Percentiles rank a stretch among this genome's conserved stretches.
These are phyloP conservation scores for Dimargaris cristalligena DNA, from an alignment of 192 early-diverging fungal species.

Conservation along the genomic window DNA sequence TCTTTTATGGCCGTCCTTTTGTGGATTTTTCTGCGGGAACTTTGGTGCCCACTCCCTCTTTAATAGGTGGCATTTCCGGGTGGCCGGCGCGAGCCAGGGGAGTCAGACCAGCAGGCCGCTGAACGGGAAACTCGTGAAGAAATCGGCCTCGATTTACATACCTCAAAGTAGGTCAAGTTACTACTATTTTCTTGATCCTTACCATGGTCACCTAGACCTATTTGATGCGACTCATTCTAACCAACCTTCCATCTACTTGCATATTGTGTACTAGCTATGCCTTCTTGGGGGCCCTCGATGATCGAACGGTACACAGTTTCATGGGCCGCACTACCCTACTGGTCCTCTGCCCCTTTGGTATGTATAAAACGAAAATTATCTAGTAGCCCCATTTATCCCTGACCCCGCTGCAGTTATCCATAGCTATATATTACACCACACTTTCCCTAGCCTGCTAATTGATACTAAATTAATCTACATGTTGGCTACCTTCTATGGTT, in stretches of 20 bases:
- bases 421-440: background rate
- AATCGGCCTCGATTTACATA: background rate
- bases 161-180: background rate
- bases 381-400: background rate
- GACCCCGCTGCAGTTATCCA: background rate
- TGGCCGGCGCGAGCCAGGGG: background rate
- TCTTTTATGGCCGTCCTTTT: too few species aligned
- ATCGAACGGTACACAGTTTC: background rate
- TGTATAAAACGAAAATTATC: background rate
- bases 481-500: too few species aligned
- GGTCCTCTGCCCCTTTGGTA: conserved; percentile 3
- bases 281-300: conserved; percentile 7
- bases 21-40: background rate
- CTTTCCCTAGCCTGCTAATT: background rate
- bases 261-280: background rate
- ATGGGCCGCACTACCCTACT: background rate
- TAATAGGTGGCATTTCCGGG: conserved; percentile 11
- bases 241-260: background rate
- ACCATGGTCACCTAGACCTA: background rate
- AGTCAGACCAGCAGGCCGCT: conserved; percentile 8
- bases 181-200: background rate
- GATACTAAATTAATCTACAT: too few species aligned
- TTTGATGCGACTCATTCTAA: background rate
- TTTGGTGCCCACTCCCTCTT: background rate
- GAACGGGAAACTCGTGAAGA: conserved; percentile 11